Evolutionary conservation across 768 basidiomycete species (phyloP), one percentile per base, ranked within the genome.

Genomic region (Termitomyces sp.): DNA sequence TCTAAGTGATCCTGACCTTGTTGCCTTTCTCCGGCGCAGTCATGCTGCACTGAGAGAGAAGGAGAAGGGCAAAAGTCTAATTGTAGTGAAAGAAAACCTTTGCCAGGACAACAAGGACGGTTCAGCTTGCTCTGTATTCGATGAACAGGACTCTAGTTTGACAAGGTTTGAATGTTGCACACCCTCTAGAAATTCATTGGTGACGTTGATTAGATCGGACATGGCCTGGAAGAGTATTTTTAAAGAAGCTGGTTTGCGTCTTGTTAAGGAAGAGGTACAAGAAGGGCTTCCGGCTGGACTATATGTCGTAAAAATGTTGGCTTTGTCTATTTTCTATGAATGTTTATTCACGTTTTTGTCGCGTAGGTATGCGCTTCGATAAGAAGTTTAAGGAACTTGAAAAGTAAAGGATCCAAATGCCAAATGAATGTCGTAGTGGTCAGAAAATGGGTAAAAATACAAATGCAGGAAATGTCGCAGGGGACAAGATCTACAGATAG

Each of bases 11-110:
- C 64, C 66, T 7, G 90, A 96, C 66, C 80, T 98, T 22, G 78
- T 92, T 25, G 68, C 73, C 2, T 98, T 98, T 72, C 77, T 98
- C 60, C 73, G 77, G 60, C 76, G 85, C 44, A 78, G 86, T 57
- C 76, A 77, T 44, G 72, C 70, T 3, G 83, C 92, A 0, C 67
- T 98, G 54, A 76, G 85, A 32, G 69, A 68, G 3, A 68, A 66
- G 43, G 68, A 70, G 45, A 66, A 71, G 32, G 68, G 65, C 3
- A 71, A 69, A 39, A 85, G 87, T 52, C 56, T 91, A 36, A 88
- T 98, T 50, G 77, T 98, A 13, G 86, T 95, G 42, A 99, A 99
- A 69, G 96, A 99, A 73, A 97, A 97, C 64, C 60, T 88, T 16
- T 96, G 93, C 65, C 67, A 75, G 1, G 85, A 95, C 63, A 63